A percentile compares a stretch with the other conserved stretches of the same genome.
phyloP scores from a whole-genome alignment of 1,284 basidiomycete genomes.

The Trichosporon ovoides region DNA sequence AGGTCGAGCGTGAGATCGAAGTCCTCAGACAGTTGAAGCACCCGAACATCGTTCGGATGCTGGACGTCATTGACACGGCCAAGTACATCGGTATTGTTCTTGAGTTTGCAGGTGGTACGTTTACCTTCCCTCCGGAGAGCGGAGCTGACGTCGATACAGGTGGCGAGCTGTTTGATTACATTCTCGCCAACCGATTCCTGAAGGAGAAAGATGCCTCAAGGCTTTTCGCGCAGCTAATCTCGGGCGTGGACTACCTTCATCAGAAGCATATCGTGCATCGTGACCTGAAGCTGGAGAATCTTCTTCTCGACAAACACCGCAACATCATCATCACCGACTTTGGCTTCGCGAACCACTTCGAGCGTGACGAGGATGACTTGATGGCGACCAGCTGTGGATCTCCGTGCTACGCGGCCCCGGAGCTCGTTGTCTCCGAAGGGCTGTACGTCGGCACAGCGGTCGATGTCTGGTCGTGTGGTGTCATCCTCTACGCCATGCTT shows the following conservation, averaged over 20 bases:
- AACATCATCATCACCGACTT: conserved; percentile 99
- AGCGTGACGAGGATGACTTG: conserved; percentile 82
- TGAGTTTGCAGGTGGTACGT: conserved; percentile 79
- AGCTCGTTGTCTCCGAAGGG: conserved; percentile 97
- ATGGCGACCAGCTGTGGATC: conserved; percentile 99
- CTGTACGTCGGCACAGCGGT: conserved; percentile 97
- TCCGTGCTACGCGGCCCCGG: conserved; percentile 97
- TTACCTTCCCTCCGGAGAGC: background rate
- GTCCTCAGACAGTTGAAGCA: conserved; percentile 92
- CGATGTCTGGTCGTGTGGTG: conserved; percentile 98
- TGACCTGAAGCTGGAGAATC: conserved; percentile 97
- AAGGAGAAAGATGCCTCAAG: conserved; percentile 91
- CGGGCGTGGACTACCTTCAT: conserved; percentile 98
- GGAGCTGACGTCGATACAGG: conserved; percentile 50
- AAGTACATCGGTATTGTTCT: conserved; percentile 99
- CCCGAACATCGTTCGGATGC: conserved; percentile 95
- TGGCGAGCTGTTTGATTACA: conserved; percentile 98
- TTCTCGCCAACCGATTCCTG: conserved; percentile 94
- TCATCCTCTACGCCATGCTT: conserved; percentile 98
- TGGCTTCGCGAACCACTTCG: conserved; percentile 96
- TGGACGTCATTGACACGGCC: conserved; percentile 99
- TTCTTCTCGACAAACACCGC: conserved; percentile 91
- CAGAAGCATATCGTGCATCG: conserved; percentile 99
- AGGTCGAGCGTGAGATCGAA: conserved; percentile 96
- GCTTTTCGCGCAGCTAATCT: conserved; percentile 96